Conservation (phyloP, 2,329 filamentous ascomycete species). For the Chaetomium globosum region DNA sequence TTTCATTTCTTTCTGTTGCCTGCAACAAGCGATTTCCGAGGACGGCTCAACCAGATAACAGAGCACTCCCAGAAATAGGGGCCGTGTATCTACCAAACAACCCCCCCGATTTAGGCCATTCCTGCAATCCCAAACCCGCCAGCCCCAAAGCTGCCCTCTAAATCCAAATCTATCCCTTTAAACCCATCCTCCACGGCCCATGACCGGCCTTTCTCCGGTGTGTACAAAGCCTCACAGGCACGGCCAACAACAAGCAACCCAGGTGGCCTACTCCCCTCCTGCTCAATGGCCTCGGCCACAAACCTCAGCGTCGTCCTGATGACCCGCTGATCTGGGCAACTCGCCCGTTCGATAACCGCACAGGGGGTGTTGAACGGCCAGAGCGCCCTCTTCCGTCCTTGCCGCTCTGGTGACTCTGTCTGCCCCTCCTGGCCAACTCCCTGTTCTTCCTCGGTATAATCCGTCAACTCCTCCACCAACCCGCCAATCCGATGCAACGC, state of each 20-base stretch:
- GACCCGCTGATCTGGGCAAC: slow-evolving; percentile 90
- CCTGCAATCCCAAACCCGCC: slow-evolving; percentile 20
- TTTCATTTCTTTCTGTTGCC: too few relatives aligned
- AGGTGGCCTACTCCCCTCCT: slow-evolving; percentile 85
- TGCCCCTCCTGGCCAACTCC: slow-evolving; percentile 37
- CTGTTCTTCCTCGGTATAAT: slow-evolving; percentile 42
- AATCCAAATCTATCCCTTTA: slow-evolving; percentile 64
- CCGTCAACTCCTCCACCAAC: slow-evolving; percentile 71
- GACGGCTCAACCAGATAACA: too few relatives aligned
- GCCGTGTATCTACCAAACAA: background rate
- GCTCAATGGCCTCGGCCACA: slow-evolving; percentile 80
- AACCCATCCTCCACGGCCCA: slow-evolving; percentile 86
- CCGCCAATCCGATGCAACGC: slow-evolving; percentile 80
- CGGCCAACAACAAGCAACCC: slow-evolving; percentile 83
- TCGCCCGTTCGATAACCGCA: slow-evolving; percentile 89
- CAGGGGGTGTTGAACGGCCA: slow-evolving; percentile 84
- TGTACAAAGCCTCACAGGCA: slow-evolving; percentile 77
- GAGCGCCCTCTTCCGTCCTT: slow-evolving; percentile 42
- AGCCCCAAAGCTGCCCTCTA: slow-evolving; percentile 21
- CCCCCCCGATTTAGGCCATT: slow-evolving; percentile 12
- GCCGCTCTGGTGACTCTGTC: slow-evolving; percentile 16
- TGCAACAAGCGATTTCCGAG: too few relatives aligned
- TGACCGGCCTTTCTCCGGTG: slow-evolving; percentile 58
- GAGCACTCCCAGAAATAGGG: too few relatives aligned
- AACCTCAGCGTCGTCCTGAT: slow-evolving; percentile 82